Conservation (phyloP, 805 yeast genomes). For the Lipomyces yamadae region DNA sequence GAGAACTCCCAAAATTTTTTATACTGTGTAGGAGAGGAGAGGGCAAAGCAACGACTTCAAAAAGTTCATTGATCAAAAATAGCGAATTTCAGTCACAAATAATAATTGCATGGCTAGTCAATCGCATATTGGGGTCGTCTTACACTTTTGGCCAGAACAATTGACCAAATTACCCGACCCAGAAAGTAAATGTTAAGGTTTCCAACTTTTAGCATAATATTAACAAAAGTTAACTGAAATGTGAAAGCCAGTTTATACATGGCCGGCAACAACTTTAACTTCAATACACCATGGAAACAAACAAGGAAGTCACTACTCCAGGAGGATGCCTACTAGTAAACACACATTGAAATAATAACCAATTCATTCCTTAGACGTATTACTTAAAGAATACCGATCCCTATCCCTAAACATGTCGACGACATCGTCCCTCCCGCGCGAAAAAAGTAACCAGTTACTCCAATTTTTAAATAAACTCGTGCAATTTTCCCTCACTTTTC, state of each 20-base stretch:
- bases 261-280: background rate
- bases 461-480: background rate
- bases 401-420: background rate
- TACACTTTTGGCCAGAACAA: no score
- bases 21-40: no score
- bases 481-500: background rate
- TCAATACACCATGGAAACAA: background rate
- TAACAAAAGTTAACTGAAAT: slow-evolving; percentile 4
- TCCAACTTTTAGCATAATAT: slow-evolving; percentile 3
- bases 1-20: no score
- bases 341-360: background rate
- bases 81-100: no score
- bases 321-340: background rate
- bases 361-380: background rate
- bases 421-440: background rate
- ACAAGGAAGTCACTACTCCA: background rate
- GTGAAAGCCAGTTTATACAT: background rate
- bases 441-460: slow-evolving; percentile 3
- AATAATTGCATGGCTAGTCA: no score
- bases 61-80: no score
- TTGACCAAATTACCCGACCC: no score
- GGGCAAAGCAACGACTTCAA: no score
- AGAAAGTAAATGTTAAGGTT: background rate
- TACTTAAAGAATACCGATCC: background rate
- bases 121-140: no score